Conservation (phyloP, 441 rosid genomes). For the Populus hybrid region DNA sequence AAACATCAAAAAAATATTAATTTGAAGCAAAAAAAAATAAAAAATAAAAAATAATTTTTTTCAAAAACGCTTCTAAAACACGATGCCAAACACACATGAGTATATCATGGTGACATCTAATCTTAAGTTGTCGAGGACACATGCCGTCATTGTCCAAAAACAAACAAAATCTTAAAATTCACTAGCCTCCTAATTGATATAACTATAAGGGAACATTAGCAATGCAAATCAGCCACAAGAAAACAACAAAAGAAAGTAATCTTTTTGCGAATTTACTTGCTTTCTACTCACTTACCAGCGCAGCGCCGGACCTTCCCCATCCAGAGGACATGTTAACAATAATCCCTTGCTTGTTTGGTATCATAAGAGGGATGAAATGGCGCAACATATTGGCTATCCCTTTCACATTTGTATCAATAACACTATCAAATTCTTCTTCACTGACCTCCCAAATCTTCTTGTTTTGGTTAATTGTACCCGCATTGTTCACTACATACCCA, state of each 20-base stretch:
- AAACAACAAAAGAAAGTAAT: too few species aligned
- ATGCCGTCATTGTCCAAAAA: not conserved
- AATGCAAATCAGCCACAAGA: not conserved
- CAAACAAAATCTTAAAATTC: not conserved
- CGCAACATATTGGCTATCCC: constrained; percentile 84
- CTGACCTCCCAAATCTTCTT: constrained; percentile 96
- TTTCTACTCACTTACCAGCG: constrained; percentile 50
- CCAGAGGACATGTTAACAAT: constrained; percentile 94
- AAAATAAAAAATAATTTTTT: too few species aligned
- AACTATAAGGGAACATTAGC: too few species aligned
- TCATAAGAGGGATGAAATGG: constrained; percentile 85
- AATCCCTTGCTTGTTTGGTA: constrained; percentile 74
- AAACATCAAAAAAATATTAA: too few species aligned
- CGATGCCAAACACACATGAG: too few species aligned
- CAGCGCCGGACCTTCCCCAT: constrained; percentile 98
- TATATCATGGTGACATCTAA: too few species aligned
- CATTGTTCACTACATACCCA: constrained; percentile 68
- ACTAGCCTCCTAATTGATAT: not conserved
- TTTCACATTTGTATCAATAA: constrained; percentile 85
- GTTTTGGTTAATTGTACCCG: constrained; percentile 86
- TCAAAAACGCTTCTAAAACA: too few species aligned
- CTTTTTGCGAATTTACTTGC: not conserved
- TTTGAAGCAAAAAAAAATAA: too few species aligned
- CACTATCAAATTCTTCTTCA: constrained; percentile 79
- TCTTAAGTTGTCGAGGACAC: not conserved